Evolutionary conservation across 495 filamentous ascomycete genomes (phyloP), one percentile per base, ranked within the genome.

Genomic region (Lophium mytilinum): DNA sequence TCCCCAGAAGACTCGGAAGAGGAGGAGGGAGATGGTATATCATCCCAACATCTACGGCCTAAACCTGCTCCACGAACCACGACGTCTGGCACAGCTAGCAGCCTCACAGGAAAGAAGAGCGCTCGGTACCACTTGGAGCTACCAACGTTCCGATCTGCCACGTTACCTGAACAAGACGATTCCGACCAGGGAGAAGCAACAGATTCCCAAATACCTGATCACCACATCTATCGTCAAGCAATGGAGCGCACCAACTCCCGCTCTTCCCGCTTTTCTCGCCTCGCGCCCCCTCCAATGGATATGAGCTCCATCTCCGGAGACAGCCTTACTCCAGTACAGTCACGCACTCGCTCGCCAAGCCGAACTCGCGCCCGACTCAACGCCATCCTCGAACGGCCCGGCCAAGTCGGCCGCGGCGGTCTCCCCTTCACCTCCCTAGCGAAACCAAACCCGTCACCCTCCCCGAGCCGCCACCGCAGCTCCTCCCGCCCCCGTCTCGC

Each of bases 261-360:
- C 24, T 62, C 66, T 9, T 19, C 56, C 10, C 60, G 68, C 3
- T 70, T 72, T 53, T 76, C 83, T 30, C 69, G 74, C 6, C 75
- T 86, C 47, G 79, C 82, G 55, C 81, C 82, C 11, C 84, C 85
- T 4, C 73, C 74, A 45, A 83, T 87, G 56, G 80, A 87, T 54
- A 66, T 87, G 37, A 78, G 62, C 67, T 68, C 59, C 65, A 78
- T 45, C 50, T 65, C 67, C 9, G 52, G 11, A 12, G 18, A 18
- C 7, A 24, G 57, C 4, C 54, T 55, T 19, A 24, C 41, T 11
- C n/a, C 46, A 42, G 45, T 19, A 11, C 49, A 7, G 4, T 57
- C 56, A 11, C 24, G 49, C 5, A 21, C 46, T 17, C 59, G 30
- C 11, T 65, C 62, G 14, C 55, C 46, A 15, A 49, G 47, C 50